Evolutionary conservation across 2,329 filamentous ascomycete species (phyloP).

Genomic region (Botrytis cinerea): DNA sequence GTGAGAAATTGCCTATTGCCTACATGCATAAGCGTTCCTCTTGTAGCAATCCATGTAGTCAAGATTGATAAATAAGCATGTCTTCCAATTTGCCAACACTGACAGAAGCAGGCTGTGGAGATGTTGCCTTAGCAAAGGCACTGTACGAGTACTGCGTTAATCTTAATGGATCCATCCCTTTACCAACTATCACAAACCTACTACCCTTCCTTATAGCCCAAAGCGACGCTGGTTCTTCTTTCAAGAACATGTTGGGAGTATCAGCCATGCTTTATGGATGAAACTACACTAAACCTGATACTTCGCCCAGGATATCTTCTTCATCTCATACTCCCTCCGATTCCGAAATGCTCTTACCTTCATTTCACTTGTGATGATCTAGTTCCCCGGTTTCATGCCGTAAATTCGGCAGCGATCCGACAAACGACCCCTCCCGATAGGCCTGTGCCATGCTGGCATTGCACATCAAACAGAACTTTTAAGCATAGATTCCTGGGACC

Average conservation of each 20-base stretch:
- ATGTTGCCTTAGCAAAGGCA: constrained; percentile 51
- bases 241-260: neutral
- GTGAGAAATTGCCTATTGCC: constrained; percentile 29
- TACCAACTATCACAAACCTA: constrained; percentile 57
- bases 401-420: neutral
- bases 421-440: neutral
- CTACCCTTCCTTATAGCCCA: constrained; percentile 44
- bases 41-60: neutral
- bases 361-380: neutral
- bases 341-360: neutral
- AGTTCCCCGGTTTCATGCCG: neutral
- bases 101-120: constrained; percentile 47
- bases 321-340: too few relatives aligned
- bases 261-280: neutral
- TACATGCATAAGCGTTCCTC: too few relatives aligned
- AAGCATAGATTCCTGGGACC: neutral
- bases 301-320: neutral
- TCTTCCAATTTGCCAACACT: neutral
- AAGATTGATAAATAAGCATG: too few relatives aligned
- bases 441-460: neutral
- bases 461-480: neutral
- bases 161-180: constrained; percentile 53
- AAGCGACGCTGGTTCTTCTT: constrained; percentile 46
- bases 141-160: constrained; percentile 50
- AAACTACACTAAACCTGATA: neutral